Conservation (phyloP, 208 protist species). For the Acanthamoeba polyphaga region DNA sequence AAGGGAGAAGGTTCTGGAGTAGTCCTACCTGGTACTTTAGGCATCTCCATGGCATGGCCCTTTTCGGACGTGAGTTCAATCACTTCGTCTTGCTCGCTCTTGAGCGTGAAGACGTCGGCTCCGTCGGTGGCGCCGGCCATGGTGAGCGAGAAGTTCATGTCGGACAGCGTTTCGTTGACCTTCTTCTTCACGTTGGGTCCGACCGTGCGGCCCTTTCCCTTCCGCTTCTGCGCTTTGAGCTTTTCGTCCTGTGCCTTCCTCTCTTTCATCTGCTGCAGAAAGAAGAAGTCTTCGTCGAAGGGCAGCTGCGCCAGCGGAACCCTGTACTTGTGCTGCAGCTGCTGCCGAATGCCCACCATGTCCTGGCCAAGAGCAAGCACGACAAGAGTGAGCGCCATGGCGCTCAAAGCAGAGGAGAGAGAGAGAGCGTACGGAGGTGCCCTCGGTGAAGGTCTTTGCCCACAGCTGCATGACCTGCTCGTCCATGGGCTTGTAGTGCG, state of each 20-base stretch:
- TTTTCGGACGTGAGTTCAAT: slow-evolving; percentile 25
- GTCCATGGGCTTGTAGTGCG: slow-evolving; percentile 44
- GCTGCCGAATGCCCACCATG: slow-evolving; percentile 64
- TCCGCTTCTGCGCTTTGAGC: slow-evolving; percentile 30
- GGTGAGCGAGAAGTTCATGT: slow-evolving; percentile 62
- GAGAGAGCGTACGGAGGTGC: slow-evolving; percentile 4
- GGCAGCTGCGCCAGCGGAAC: slow-evolving; percentile 62
- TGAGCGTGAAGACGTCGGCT: slow-evolving; percentile 62
- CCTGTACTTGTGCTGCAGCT: slow-evolving; percentile 32
- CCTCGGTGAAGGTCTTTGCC: slow-evolving; percentile 25
- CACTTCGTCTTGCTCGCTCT: slow-evolving; percentile 25
- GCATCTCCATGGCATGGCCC: slow-evolving; percentile 22
- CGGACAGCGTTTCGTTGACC: slow-evolving; percentile 59
- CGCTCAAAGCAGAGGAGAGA: background rate
- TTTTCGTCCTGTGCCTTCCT: background rate
- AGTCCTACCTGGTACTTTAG: background rate
- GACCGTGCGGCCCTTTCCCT: slow-evolving; percentile 31
- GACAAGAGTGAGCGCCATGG: background rate
- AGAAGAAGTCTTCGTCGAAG: slow-evolving; percentile 66
- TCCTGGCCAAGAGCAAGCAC: background rate
- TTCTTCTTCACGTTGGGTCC: slow-evolving; percentile 61
- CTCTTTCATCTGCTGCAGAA: slow-evolving; percentile 53
- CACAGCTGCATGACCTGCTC: slow-evolving; percentile 44
- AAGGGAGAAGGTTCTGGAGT: background rate
- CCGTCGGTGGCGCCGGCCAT: slow-evolving; percentile 23